phyloP scores from a whole-genome alignment of 2,329 filamentous ascomycete species.

The Beauveria medogensis region DNA sequence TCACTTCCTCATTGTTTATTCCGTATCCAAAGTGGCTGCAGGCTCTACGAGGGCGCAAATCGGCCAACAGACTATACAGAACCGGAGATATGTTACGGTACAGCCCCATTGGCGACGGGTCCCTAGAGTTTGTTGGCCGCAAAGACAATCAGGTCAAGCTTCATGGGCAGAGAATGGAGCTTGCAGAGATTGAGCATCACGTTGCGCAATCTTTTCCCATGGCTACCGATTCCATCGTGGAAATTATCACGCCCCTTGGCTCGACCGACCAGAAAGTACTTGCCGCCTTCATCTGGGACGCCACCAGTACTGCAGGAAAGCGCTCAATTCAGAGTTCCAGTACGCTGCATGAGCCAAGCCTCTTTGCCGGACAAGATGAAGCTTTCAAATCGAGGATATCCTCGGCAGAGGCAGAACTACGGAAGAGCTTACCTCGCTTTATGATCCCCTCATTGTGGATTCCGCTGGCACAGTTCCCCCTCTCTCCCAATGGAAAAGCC shows the following conservation, averaged over 20 bases:
- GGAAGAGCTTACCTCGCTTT: background rate
- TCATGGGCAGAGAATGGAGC: slow-evolving; percentile 17
- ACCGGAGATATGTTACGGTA: slow-evolving; percentile 12
- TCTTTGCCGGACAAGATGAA: background rate
- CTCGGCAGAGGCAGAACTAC: background rate
- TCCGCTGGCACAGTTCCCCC: background rate
- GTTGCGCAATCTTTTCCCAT: slow-evolving; percentile 15
- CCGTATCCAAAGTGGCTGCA: background rate
- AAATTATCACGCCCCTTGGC: slow-evolving; percentile 17
- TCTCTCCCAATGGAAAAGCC: background rate
- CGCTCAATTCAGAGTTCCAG: background rate
- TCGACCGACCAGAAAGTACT: slow-evolving; percentile 27
- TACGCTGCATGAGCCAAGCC: background rate
- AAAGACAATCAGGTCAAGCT: slow-evolving; percentile 13
- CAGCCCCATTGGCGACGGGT: slow-evolving; percentile 11
- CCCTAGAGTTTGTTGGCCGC: slow-evolving; percentile 14
- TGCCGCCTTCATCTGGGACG: slow-evolving; percentile 12
- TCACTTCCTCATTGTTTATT: background rate
- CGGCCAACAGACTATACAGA: background rate
- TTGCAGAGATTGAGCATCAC: slow-evolving; percentile 18
- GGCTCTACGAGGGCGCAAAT: background rate
- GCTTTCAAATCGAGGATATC: background rate
- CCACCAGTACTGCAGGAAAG: background rate
- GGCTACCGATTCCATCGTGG: slow-evolving; percentile 28
- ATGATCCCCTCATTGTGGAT: slow-evolving; percentile 1